phyloP scores from a whole-genome alignment of 164 flowering plant genomes.

The Annona cherimola region DNA sequence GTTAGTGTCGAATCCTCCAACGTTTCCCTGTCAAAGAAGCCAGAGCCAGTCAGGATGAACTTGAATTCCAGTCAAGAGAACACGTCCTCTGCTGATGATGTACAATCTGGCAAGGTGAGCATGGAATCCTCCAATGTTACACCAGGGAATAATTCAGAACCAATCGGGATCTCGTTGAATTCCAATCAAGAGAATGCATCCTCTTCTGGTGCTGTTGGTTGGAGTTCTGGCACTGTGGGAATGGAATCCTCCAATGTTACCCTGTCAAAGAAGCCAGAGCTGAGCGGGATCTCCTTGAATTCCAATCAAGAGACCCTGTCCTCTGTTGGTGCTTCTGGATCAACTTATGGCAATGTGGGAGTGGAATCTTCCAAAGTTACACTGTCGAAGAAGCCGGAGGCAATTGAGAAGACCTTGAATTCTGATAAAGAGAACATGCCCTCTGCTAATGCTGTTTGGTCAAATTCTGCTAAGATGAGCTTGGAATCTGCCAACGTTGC shows the following conservation, averaged over 20 bases:
- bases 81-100: constrained; percentile 8
- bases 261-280: constrained; percentile 27
- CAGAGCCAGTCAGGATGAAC: constrained; percentile 6
- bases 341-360: neutral
- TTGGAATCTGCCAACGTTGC: too few species aligned
- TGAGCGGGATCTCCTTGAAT: neutral
- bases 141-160: constrained; percentile 15
- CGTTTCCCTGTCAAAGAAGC: constrained; percentile 7
- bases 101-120: too few species aligned
- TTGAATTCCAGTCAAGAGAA: constrained; percentile 2
- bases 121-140: too few species aligned
- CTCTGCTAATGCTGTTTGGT: constrained; percentile 13
- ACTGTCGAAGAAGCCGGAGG: constrained; percentile 26
- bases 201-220: constrained; percentile 12
- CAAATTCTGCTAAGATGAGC: neutral
- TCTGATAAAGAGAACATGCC: neutral
- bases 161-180: neutral
- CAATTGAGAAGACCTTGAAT: neutral
- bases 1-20: neutral
- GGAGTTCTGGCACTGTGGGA: neutral
- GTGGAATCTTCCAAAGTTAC: constrained; percentile 7
- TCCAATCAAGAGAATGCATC: neutral
- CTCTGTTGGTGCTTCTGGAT: constrained; percentile 12
- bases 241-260: constrained; percentile 20
- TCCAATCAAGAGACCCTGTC: constrained; percentile 1